phyloP scores from a whole-genome alignment of 768 basidiomycete genomes.

The Candolleomyces aberdarensis region DNA sequence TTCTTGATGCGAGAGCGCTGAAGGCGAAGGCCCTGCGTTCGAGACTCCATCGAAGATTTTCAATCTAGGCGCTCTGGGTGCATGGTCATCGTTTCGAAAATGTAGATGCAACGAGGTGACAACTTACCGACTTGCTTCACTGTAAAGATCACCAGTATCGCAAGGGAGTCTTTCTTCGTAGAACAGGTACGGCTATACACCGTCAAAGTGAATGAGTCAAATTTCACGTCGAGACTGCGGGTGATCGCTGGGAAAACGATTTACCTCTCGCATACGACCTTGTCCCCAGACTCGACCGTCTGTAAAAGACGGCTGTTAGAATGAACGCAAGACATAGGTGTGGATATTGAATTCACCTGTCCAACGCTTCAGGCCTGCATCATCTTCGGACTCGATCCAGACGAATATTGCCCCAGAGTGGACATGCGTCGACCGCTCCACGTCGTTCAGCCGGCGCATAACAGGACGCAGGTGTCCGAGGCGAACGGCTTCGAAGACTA shows the following conservation, averaged over 20 bases:
- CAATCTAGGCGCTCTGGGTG: conserved; percentile 37
- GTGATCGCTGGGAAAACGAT: conserved; percentile 2
- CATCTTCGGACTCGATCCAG: conserved; percentile 69
- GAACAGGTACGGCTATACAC: conserved; percentile 60
- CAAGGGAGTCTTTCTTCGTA: conserved; percentile 59
- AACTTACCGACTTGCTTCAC: conserved; percentile 36
- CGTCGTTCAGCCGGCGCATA: conserved; percentile 56
- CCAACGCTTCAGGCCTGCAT: conserved; percentile 64
- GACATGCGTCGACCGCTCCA: conserved; percentile 52
- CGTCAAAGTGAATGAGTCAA: conserved; percentile 5
- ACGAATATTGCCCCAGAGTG: conserved; percentile 63
- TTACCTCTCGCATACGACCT: conserved; percentile 61
- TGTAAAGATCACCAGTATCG: conserved; percentile 37
- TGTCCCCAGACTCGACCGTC: conserved; percentile 70
- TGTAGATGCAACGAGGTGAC: background rate
- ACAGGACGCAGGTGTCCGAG: conserved; percentile 51
- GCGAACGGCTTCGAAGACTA: conserved; percentile 63
- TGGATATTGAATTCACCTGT: conserved; percentile 36
- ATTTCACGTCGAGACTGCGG: conserved; percentile 4
- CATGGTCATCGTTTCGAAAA: too few species aligned
- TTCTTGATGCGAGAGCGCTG: conserved; percentile 57
- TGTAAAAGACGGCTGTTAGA: conserved; percentile 11
- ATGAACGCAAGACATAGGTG: background rate
- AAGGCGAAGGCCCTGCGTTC: conserved; percentile 44
- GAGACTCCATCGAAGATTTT: conserved; percentile 59